These are phyloP conservation scores for Trichoderma sp. DNA, from an alignment of 2,329 filamentous ascomycete species.

Conservation along the genomic window DNA sequence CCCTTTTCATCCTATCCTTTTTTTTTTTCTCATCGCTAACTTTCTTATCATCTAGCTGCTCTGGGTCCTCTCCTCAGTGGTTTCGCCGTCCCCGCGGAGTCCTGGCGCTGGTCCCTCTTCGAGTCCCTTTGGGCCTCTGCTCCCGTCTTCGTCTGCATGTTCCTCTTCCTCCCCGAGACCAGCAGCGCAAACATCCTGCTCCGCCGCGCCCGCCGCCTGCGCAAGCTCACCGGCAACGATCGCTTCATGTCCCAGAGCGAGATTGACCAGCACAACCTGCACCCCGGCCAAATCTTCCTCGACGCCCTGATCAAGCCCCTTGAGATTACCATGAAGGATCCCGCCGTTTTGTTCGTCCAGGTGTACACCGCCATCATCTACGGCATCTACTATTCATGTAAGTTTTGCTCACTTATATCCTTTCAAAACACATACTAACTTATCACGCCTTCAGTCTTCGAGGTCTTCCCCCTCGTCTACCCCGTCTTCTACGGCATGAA, in stretches of 20 bases:
- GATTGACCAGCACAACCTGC: conserved; percentile 59
- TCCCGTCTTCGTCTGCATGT: conserved; percentile 59
- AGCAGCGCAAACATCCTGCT: conserved; percentile 58
- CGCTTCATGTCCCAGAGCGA: conserved; percentile 61
- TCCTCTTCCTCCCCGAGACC: conserved; percentile 65
- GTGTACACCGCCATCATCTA: conserved; percentile 62
- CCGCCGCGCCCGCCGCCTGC: conserved; percentile 59
- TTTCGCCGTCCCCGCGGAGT: conserved; percentile 55
- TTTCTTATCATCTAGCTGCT: conserved; percentile 38
- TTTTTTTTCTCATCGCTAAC: background rate
- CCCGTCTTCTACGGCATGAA: conserved; percentile 58
- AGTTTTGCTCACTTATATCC: conserved; percentile 13
- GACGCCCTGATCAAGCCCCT: conserved; percentile 61
- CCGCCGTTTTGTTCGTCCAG: conserved; percentile 61
- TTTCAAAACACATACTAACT: conserved; percentile 19
- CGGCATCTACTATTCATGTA: conserved; percentile 58
- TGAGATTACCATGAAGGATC: conserved; percentile 60
- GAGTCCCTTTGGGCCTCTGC: conserved; percentile 61
- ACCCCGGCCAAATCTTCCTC: conserved; percentile 44
- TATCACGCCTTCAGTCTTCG: conserved; percentile 45
- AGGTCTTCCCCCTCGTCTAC: conserved; percentile 66
- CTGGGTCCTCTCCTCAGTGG: conserved; percentile 61
- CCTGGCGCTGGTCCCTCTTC: conserved; percentile 65
- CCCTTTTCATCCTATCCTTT: background rate
- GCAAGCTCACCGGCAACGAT: conserved; percentile 56